Percentiles rank a stretch among this genome's conserved stretches.
Evolutionary conservation across 345 rosid genomes (phyloP).

Genomic region (Populus davidiana): DNA sequence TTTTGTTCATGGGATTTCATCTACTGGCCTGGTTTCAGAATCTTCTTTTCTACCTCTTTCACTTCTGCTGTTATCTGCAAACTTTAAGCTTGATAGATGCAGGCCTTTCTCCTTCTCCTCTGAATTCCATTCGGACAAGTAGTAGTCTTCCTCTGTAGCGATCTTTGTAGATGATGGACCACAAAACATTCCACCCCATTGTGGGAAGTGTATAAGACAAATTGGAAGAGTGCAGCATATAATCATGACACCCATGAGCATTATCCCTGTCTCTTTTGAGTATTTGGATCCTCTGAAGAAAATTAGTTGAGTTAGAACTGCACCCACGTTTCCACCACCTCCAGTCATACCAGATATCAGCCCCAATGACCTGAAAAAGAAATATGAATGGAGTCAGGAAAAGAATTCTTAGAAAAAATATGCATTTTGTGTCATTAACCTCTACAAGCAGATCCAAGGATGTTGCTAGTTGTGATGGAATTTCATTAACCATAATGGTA

Average conservation of each 20-base stretch:
- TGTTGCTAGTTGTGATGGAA: not conserved
- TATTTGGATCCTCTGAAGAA: conserved; percentile 84
- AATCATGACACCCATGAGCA: conserved; percentile 74
- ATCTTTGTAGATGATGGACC: conserved; percentile 50
- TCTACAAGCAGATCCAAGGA: not conserved
- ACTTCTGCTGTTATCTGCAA: conserved; percentile 62
- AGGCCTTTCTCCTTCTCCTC: conserved; percentile 47
- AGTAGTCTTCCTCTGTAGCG: conserved; percentile 70
- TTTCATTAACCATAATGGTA: not conserved
- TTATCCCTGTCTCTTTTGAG: conserved; percentile 72
- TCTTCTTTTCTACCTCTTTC: conserved; percentile 52
- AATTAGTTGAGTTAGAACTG: conserved; percentile 72
- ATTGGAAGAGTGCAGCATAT: conserved; percentile 57
- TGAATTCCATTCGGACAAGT: conserved; percentile 65
- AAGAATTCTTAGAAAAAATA: not conserved
- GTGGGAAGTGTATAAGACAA: conserved; percentile 71
- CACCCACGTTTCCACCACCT: conserved; percentile 87
- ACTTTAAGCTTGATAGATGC: conserved; percentile 61
- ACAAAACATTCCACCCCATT: conserved; percentile 94
- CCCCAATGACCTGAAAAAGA: conserved; percentile 52
- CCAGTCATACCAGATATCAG: conserved; percentile 85
- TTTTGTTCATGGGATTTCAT: conserved; percentile 4
- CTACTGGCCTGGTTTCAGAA: conserved; percentile 14
- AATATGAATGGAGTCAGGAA: not conserved
- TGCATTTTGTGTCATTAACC: not conserved